phyloP scores from a whole-genome alignment of 306 rosid species.

The Glycine soja region DNA sequence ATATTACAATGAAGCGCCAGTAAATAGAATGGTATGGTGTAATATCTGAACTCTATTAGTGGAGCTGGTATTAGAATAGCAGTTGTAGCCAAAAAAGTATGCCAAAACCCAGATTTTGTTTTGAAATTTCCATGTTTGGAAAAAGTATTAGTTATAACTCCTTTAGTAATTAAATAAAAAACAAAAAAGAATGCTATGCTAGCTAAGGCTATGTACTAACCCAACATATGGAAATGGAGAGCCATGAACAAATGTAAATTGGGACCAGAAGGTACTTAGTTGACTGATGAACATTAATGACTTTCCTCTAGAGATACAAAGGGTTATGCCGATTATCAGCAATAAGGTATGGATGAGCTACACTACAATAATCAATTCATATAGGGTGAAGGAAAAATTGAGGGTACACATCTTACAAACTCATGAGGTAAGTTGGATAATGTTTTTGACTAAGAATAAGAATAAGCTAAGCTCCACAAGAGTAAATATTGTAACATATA shows the following conservation, averaged over 20 bases:
- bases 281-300: slow-evolving; percentile 72
- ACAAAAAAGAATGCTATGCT: not conserved
- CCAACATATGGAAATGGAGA: slow-evolving; percentile 65
- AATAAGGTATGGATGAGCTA: slow-evolving; percentile 84
- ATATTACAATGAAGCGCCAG: slow-evolving; percentile 64
- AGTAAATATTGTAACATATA: too few species aligned
- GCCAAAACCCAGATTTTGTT: slow-evolving; percentile 78
- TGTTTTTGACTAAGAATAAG: not conserved
- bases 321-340: slow-evolving; percentile 85
- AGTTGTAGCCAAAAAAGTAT: slow-evolving; percentile 69
- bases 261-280: slow-evolving; percentile 69
- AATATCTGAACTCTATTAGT: slow-evolving; percentile 87
- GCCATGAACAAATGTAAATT: slow-evolving; percentile 68
- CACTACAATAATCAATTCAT: slow-evolving; percentile 14
- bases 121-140: slow-evolving; percentile 60
- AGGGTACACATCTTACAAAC: not conserved
- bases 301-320: slow-evolving; percentile 59
- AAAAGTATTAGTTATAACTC: not conserved
- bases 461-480: not conserved
- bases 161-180: not conserved
- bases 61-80: slow-evolving; percentile 84
- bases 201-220: slow-evolving; percentile 52
- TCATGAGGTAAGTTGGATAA: not conserved
- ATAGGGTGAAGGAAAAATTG: not conserved
- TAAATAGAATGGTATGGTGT: slow-evolving; percentile 73